Base-by-base conservation (phyloP, 2,329 filamentous ascomycete species). In the Colletotrichum trifolii region DNA sequence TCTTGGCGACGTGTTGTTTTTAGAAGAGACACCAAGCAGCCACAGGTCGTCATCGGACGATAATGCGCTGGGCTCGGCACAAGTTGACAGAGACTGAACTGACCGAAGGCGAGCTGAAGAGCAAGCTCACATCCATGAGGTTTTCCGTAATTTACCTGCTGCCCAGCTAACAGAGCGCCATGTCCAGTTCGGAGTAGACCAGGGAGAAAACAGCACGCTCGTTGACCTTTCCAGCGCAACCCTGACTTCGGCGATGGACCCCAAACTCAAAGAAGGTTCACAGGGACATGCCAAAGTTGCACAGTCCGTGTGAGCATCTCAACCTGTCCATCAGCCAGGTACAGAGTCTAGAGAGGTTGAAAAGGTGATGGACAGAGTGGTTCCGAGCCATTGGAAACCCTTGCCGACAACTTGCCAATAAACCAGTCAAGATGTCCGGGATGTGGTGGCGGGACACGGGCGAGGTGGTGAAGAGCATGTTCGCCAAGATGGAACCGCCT, bases 1-100 rank as follows among this genome's bases (percentile, higher is more conserved):
- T 33, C 40, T 61, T 55, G 62, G 57, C 57, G 9, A 4, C 11
- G 56, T 36, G 46, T 52, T 61, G 45, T 65, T 61, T 60, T 52
- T 55, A 65, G 49, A 42, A 65, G 17, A 39, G 6, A 15, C 34
- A 15, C 42, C 25, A 55, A 49, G 48, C 36, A 48, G 55, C 34
- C 49, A 53, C 47, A 49, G 50, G 47, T 10, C 10, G 46, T 39
- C 39, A 45, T 46, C 55, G 39, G 46, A 39, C 52, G 52, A 36
- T 15, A 2, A 40, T 25, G 15, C 25, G 25, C 25, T 25, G 25
- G 25, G 4, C 25, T 25, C 25, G 25, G 25, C 25, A 25, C 25
- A 25, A 5, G 4, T 25, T 25, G 25, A 25, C 25, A 25, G 25
- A 25, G 25, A 25, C 25, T 25, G 25, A 25, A 25, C 25, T 25